phyloP scores from a whole-genome alignment of 148 eudicot species.

The Heliamphora exappendiculata region DNA sequence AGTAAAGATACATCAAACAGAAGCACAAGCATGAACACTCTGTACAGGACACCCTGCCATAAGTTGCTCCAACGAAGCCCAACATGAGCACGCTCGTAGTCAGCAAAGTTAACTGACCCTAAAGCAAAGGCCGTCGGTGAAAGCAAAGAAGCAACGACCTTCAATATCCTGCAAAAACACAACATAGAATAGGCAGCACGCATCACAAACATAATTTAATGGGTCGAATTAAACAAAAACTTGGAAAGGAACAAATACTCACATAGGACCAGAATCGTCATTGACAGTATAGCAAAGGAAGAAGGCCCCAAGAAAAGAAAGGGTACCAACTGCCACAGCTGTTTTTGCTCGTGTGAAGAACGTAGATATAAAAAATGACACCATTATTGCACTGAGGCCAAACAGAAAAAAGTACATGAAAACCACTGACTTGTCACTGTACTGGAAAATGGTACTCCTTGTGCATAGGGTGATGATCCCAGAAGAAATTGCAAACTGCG shows the following conservation, averaged over 20 bases:
- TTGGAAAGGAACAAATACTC: conserved; percentile 23
- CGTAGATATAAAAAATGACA: conserved; percentile 83
- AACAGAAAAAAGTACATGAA: conserved; percentile 88
- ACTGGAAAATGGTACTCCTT: conserved; percentile 77
- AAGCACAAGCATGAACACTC: not conserved
- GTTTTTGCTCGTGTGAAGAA: conserved; percentile 96
- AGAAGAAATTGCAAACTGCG: conserved; percentile 93
- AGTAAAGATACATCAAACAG: not conserved
- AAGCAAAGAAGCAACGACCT: conserved; percentile 82
- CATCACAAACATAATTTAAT: not conserved
- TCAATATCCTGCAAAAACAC: conserved; percentile 49
- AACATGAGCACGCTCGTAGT: conserved; percentile 97
- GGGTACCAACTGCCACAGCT: conserved; percentile 99
- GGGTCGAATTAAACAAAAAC: not conserved
- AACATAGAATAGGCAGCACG: not conserved
- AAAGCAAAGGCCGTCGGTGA: conserved; percentile 98
- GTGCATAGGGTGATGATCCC: conserved; percentile 79
- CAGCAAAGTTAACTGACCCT: conserved; percentile 95
- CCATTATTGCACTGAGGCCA: conserved; percentile 91
- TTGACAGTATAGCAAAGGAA: conserved; percentile 93
- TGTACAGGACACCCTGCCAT: conserved; percentile 53
- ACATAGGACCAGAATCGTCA: conserved; percentile 73
- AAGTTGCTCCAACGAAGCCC: conserved; percentile 99
- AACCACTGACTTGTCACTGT: conserved; percentile 93
- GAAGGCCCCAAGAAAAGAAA: conserved; percentile 92